Evolutionary conservation across 2,329 filamentous ascomycete genomes (phyloP).

Genomic region (Ramichloridium luteum): DNA sequence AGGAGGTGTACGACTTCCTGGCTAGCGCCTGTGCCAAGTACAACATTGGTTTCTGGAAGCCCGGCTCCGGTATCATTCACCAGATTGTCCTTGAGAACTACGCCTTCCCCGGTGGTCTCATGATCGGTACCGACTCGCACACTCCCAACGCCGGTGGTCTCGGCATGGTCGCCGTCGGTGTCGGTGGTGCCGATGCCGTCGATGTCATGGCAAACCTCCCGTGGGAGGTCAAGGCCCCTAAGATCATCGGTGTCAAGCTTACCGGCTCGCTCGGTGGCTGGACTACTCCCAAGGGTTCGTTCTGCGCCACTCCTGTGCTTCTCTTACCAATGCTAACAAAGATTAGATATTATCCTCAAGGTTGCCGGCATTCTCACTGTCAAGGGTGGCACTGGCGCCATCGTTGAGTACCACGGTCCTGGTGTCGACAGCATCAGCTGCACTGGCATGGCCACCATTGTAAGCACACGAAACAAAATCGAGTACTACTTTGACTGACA

Average conservation of each 20-base stretch:
- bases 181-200: conserved; percentile 94
- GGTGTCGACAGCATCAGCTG: conserved; percentile 62
- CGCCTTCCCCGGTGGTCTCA: conserved; percentile 92
- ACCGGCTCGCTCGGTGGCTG: conserved; percentile 83
- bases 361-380: conserved; percentile 93
- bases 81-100: conserved; percentile 96
- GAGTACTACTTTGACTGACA: not conserved
- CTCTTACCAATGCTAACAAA: conserved; percentile 6
- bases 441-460: conserved; percentile 79
- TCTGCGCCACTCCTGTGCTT: conserved; percentile 9
- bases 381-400: conserved; percentile 86
- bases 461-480: conserved; percentile 1
- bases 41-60: conserved; percentile 99
- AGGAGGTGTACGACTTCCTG: conserved; percentile 91
- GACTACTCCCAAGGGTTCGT: conserved; percentile 78
- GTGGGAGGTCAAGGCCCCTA: conserved; percentile 97
- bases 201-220: conserved; percentile 96
- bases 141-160: conserved; percentile 96
- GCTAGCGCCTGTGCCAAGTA: conserved; percentile 92
- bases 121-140: conserved; percentile 97
- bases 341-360: conserved; percentile 83
- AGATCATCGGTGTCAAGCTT: conserved; percentile 91
- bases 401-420: conserved; percentile 37
- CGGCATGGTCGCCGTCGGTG: conserved; percentile 84
- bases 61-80: conserved; percentile 97